Evolutionary conservation across 345 rosid genomes (phyloP).

Genomic region (Eucalyptus caleyi): DNA sequence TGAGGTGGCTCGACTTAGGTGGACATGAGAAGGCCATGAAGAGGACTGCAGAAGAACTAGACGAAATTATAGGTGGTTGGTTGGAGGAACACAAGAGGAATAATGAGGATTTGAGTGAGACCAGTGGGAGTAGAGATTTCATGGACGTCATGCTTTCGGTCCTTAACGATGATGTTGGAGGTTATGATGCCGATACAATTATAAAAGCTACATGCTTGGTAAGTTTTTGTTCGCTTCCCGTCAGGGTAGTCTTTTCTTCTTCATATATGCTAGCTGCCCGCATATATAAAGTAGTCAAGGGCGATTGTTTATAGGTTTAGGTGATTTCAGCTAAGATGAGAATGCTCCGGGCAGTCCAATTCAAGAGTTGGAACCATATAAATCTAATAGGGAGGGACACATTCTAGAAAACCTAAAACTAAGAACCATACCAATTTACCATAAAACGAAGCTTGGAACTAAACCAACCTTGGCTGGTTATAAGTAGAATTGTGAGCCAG

Average conservation of each 20-base stretch:
- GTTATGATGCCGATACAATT: not conserved
- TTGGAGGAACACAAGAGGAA: conserved; percentile 2
- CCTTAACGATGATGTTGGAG: not conserved
- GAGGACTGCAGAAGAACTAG: not conserved
- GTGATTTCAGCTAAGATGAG: not conserved
- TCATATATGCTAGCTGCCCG: not conserved
- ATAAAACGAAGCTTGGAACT: not conserved
- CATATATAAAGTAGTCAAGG: not conserved
- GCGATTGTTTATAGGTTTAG: not conserved
- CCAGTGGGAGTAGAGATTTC: not conserved
- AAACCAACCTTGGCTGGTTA: not conserved
- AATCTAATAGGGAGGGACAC: not conserved
- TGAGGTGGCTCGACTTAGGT: conserved; percentile 11
- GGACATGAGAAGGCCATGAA: conserved; percentile 14
- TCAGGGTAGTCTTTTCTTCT: not conserved
- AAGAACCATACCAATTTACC: not conserved
- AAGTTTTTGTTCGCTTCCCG: not conserved
- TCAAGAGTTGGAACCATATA: not conserved
- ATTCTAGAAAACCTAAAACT: not conserved
- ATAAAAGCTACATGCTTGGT: not conserved
- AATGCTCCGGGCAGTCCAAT: not conserved
- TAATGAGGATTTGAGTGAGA: not conserved
- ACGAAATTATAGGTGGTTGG: not conserved
- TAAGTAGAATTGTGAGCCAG: not conserved
- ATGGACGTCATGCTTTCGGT: not conserved